Percentiles rank a stretch among this genome's conserved stretches.
Conservation (phyloP, 805 yeast species). For the Candida morakotiae region DNA sequence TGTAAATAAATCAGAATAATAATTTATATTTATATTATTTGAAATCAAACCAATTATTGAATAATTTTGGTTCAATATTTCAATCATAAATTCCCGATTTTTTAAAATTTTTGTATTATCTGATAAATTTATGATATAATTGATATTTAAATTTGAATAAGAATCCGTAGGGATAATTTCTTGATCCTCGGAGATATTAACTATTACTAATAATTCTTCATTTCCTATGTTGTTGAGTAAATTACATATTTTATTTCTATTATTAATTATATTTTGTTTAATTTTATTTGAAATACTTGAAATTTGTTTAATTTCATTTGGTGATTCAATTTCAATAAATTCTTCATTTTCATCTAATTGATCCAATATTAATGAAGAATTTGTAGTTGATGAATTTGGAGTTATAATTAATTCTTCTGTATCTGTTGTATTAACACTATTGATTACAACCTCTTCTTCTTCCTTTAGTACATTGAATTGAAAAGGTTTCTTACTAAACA, state of each 20-base stretch:
- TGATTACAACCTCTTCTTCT: too few species aligned
- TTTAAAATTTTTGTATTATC: not conserved
- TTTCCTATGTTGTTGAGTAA: not conserved
- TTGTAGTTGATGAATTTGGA: slow-evolving; percentile 38
- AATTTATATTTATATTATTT: slow-evolving; percentile 50
- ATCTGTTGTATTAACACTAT: slow-evolving; percentile 6
- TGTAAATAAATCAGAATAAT: slow-evolving; percentile 44
- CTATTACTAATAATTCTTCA: not conserved
- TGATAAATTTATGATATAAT: not conserved
- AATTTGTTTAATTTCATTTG: not conserved
- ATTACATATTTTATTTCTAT: not conserved
- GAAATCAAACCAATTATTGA: slow-evolving; percentile 44
- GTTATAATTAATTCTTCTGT: slow-evolving; percentile 30
- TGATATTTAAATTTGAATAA: not conserved
- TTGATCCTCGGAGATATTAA: not conserved
- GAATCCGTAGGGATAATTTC: not conserved
- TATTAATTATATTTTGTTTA: not conserved
- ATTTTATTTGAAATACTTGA: not conserved
- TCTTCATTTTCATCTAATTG: slow-evolving; percentile 4
- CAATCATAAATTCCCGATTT: slow-evolving; percentile 11
- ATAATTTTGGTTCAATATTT: slow-evolving; percentile 33
- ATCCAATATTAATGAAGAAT: not conserved
- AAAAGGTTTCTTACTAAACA: not conserved
- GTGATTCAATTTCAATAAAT: slow-evolving; percentile 5
- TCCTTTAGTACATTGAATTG: not conserved